These are phyloP conservation scores for Pogostemon cablin DNA, from an alignment of 257 asterid species.

Conservation along the genomic window DNA sequence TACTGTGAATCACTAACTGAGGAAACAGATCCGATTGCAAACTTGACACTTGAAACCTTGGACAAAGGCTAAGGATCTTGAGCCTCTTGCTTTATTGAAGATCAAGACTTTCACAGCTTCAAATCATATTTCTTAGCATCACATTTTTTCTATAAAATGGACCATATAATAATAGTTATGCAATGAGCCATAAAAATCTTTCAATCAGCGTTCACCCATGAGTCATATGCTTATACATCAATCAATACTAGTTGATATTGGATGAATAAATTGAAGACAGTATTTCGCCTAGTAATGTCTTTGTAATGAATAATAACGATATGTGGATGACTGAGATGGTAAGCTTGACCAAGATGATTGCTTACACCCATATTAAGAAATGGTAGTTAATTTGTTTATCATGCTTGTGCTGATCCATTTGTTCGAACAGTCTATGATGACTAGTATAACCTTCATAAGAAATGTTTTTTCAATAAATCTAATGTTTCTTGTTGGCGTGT, in stretches of 20 bases:
- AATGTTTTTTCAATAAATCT: slow-evolving; percentile 2
- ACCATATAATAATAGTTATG: background rate
- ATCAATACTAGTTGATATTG: background rate
- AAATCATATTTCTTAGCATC: background rate
- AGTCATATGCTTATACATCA: background rate
- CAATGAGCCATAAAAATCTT: background rate
- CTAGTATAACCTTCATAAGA: slow-evolving; percentile 5
- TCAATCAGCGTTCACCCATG: background rate
- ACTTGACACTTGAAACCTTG: background rate
- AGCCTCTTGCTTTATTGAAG: too few species aligned
- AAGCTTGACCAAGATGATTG: slow-evolving; percentile 11
- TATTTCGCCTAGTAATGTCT: background rate
- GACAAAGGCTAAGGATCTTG: too few species aligned
- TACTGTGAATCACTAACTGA: background rate
- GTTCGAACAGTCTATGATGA: background rate
- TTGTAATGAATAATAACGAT: background rate
- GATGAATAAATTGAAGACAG: background rate
- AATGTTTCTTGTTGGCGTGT: slow-evolving; percentile 21
- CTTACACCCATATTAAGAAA: slow-evolving; percentile 6
- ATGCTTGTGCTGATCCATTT: slow-evolving; percentile 19
- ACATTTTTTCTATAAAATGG: background rate
- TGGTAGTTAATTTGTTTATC: background rate
- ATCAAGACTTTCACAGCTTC: too few species aligned
- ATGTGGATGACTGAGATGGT: slow-evolving; percentile 1
- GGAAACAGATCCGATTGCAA: background rate